Base-by-base conservation (phyloP, 129 eudicot species). In the Ambrosia artemisiifolia region DNA sequence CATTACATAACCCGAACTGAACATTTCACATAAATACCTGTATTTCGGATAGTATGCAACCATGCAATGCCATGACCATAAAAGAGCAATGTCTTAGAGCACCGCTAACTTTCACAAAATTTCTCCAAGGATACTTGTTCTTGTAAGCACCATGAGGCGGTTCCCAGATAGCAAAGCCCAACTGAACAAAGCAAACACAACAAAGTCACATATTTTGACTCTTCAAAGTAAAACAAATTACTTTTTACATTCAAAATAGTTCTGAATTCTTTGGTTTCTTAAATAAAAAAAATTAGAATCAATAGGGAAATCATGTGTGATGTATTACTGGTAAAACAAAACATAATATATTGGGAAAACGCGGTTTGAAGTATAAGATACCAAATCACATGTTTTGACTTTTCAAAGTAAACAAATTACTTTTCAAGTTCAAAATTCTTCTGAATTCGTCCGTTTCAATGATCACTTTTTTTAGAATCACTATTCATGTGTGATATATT, bases 31-130 rank as follows among this genome's bases (percentile, higher is more conserved):
- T 44, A 12, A 72, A 62, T 36, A 89, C 98, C 96, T 89, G 98
- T 62, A 93, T 93, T 78, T 93, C 98, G 1, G 98, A 93, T 18
- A 89, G 88, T 74, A 93, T 71, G 50, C 87, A 89, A 3, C 98
- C 98, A 57, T 93, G 98, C 62, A 93, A 72, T 1, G 98, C 96
- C 98, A 93, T 93, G 75, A 89, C 98, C 85, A 77, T 85, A 66
- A 83, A 89, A 3, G 98, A 88, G 77, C 98, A 93, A 84, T 93
- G 92, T 64, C 96, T 80, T 34, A 93, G 62, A 5, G 96, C 91
- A 62, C 92, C 92, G 55, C 88, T 84, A 17, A 89, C 74, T 85
- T 85, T 89, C 51, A 83, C 91, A 62, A 85, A 89, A 64, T 78
- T 85, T 73, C 70, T 85, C 98, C 98, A 93, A 16, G 98, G 98